Base-by-base conservation (phyloP, 2,329 filamentous ascomycete species). In the Paracorniculantispora psalliotae region DNA sequence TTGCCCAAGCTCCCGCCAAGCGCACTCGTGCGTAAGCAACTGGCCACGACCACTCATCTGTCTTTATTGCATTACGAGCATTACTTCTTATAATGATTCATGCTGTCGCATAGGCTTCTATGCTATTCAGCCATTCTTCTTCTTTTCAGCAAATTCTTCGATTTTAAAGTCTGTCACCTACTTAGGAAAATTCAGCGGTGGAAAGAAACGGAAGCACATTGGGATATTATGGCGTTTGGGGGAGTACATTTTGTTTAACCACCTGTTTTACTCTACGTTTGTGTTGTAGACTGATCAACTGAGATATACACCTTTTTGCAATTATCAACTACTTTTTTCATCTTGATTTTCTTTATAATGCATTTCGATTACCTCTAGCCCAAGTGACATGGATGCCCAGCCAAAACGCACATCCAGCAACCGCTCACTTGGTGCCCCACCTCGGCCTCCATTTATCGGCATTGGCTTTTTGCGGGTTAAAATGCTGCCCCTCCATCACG, bases 1-100 rank as follows among this genome's bases (percentile, higher is more conserved):
- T 74, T 21, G 63, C 64, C 25, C 62, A 69, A 4, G 61, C 66
- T 28, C 63, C 66, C 28, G 59, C 73, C 25, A 77, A 77, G 67
- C 72, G 74, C 57, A 67, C 67, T 46, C 74, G 74, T 25, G 67
- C 68, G 47, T 76, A 63, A 46, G n/a, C 15, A 7, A 41, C 26
- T 44, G 39, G 37, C 26, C 19, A 8, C 9, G 19, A 21, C 21
- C 6, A 65, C 46, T 19, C 3, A 23, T 25, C 28, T 53, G 44
- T 43, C 51, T 55, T 37, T 51, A 23, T 60, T 57, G 54, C 30
- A 58, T 44, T 26, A 58, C 17, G 46, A 41, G 56, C 39, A 58
- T 46, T 46, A 50, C 56, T 52, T 33, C 25, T 50, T 52, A 46
- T 50, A 50, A 58, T 58, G 47, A 51, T 46, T 35, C 37, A 51